phyloP scores from a whole-genome alignment of 257 asterid species.

The Solanum clarkiae region DNA sequence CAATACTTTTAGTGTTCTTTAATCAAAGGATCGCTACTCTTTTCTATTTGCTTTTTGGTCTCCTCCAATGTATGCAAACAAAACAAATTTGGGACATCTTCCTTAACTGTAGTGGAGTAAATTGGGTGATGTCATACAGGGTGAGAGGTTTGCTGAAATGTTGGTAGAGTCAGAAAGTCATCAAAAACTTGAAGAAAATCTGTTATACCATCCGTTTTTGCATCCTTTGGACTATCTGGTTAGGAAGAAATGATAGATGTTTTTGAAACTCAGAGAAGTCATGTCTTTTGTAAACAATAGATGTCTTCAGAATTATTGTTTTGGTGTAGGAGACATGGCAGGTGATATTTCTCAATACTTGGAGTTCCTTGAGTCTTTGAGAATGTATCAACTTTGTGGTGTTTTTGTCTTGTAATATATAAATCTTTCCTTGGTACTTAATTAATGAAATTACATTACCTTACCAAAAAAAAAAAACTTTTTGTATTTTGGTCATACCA shows the following conservation, averaged over 20 bases:
- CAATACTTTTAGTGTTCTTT: background rate
- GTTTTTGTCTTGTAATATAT: background rate
- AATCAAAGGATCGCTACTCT: background rate
- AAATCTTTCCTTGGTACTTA: background rate
- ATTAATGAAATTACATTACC: background rate
- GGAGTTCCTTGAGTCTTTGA: background rate
- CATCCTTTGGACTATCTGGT: background rate
- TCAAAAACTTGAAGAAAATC: background rate
- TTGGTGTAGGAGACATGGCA: background rate
- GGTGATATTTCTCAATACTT: background rate
- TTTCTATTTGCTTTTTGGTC: background rate
- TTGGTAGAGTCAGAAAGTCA: background rate
- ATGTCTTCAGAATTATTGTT: background rate
- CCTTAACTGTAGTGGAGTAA: background rate
- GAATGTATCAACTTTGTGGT: background rate
- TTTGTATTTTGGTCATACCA: background rate
- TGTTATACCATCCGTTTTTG: background rate
- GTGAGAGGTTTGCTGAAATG: background rate
- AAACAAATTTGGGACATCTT: background rate
- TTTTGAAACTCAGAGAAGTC: background rate
- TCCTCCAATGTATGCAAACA: background rate
- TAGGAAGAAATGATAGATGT: background rate
- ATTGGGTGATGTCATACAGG: background rate
- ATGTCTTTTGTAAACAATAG: background rate
- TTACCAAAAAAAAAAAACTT: background rate